Evolutionary conservation across 1,139 yeast species (phyloP).

Genomic region (Diutina ranongensis): DNA sequence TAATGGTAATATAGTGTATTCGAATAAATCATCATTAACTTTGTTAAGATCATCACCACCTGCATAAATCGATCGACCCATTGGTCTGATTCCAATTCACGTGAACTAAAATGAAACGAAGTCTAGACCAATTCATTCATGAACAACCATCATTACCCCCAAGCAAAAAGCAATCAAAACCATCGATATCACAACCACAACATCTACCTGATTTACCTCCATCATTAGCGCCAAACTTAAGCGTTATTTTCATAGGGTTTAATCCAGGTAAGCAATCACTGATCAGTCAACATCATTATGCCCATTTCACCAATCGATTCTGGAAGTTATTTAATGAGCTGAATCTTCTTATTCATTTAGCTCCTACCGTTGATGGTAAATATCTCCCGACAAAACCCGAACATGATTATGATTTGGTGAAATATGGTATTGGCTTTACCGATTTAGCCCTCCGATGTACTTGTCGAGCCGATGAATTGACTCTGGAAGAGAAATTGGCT

Average conservation of each 20-base stretch:
- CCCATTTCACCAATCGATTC: constrained; percentile 58
- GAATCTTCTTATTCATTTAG: constrained; percentile 24
- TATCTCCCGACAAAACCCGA: constrained; percentile 8
- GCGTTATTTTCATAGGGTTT: constrained; percentile 55
- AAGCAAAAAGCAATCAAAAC: no score
- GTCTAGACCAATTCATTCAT: neutral
- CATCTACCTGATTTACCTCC: constrained; percentile 24
- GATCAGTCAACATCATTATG: constrained; percentile 56
- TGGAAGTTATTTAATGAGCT: constrained; percentile 58
- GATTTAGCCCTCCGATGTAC: constrained; percentile 64
- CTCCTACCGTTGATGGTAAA: constrained; percentile 1
- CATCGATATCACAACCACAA: no score
- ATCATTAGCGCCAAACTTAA: constrained; percentile 19
- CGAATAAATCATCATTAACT: neutral
- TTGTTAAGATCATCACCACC: neutral
- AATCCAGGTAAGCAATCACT: constrained; percentile 68
- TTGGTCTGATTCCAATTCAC: no score
- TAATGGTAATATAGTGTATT: neutral
- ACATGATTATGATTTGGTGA: constrained; percentile 35
- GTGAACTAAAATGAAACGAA: no score
- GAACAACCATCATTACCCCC: no score
- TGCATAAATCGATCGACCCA: no score
- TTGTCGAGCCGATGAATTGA: constrained; percentile 43
- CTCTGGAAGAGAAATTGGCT: constrained; percentile 37
- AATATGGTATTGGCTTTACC: constrained; percentile 54